Base-by-base conservation (phyloP, 352 stramenopile species). In the Globisporangium emineosum region DNA sequence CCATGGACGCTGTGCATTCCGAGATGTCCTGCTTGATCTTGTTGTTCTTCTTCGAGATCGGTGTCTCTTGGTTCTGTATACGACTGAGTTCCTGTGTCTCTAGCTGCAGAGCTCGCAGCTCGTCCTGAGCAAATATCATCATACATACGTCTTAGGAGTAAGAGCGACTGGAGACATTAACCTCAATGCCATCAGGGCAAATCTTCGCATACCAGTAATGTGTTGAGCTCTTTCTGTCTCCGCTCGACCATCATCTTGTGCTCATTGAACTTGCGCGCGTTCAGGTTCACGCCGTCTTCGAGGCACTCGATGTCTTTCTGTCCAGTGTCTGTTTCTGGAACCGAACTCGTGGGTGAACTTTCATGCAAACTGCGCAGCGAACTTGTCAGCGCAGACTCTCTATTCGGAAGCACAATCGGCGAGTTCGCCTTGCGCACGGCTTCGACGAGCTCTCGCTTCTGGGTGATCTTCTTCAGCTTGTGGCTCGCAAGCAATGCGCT, bases 191-290 rank as follows among this genome's bases (percentile, higher is more conserved):
- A 33, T 9, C 30, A 33, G 35, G 35, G 12, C 35, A 42, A 43
- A 43, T 43, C 35, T 3, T n/a, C 35, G 7, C 19, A 42, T 42
- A 88, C 80, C 70, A 90, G 64, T 5, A 94, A 60, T 12, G 55
- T 37, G 60, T 83, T 78, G 40, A 94, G 72, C 53, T 94, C 86
- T 13, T 79, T 75, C 40, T 94, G 81, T 33, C 72, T 77, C 17
- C 75, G 66, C 37, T 91, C 84, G 4, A 78, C 79, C 56, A 81
- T 69, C 21, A 89, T 79, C 64, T 90, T 90, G 45, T 86, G 75
- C 40, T 94, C 86, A 42, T 94, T 94, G 65, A 86, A 94, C 70
- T 91, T 91, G 32, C 84, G 69, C 0, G 79, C 86, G 43, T 89
- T 91, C 1, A 71, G 43, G 43, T 90, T 77, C 13, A 94, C 83